These are phyloP conservation scores for Blastobotrys robertii DNA, from an alignment of 805 yeast genomes.

Conservation along the genomic window DNA sequence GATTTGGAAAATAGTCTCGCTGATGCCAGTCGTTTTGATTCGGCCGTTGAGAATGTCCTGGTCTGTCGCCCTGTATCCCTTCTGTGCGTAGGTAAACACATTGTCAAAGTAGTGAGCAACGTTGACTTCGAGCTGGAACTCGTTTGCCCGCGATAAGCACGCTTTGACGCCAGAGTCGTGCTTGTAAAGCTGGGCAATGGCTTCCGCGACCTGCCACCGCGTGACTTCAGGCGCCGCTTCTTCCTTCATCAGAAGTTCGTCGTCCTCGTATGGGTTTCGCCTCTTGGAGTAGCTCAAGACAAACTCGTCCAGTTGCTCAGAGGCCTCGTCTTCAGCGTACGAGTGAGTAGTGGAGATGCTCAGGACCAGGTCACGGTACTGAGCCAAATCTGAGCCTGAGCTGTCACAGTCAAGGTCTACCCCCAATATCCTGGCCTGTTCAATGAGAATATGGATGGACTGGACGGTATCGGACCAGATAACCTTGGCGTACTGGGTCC, in stretches of 20 bases:
- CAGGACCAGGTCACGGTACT: slow-evolving; percentile 29
- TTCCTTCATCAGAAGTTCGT: neutral
- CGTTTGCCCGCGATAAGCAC: slow-evolving; percentile 39
- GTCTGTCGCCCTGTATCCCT: slow-evolving; percentile 60
- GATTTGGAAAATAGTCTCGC: slow-evolving; percentile 71
- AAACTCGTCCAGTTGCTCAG: slow-evolving; percentile 2
- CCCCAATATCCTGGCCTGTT: slow-evolving; percentile 61
- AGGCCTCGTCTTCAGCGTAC: slow-evolving; percentile 6
- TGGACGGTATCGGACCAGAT: slow-evolving; percentile 91
- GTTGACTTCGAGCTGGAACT: slow-evolving; percentile 77
- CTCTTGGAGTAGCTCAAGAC: slow-evolving; percentile 2
- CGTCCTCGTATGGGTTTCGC: neutral
- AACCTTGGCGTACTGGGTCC: slow-evolving; percentile 70
- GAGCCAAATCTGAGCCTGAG: slow-evolving; percentile 26
- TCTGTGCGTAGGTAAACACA: slow-evolving; percentile 53
- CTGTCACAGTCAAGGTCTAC: slow-evolving; percentile 59
- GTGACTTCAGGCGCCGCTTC: neutral
- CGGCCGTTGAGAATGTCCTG: slow-evolving; percentile 83
- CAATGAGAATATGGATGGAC: slow-evolving; percentile 66
- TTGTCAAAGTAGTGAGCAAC: slow-evolving; percentile 74
- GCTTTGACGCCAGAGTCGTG: slow-evolving; percentile 55
- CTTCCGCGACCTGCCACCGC: slow-evolving; percentile 45
- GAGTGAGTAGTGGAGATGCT: slow-evolving; percentile 7
- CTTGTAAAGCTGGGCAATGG: slow-evolving; percentile 62
- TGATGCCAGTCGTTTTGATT: slow-evolving; percentile 91